These are phyloP conservation scores for Avena sativa DNA, from an alignment of 176 grass and related monocot genomes.

Conservation along the genomic window DNA sequence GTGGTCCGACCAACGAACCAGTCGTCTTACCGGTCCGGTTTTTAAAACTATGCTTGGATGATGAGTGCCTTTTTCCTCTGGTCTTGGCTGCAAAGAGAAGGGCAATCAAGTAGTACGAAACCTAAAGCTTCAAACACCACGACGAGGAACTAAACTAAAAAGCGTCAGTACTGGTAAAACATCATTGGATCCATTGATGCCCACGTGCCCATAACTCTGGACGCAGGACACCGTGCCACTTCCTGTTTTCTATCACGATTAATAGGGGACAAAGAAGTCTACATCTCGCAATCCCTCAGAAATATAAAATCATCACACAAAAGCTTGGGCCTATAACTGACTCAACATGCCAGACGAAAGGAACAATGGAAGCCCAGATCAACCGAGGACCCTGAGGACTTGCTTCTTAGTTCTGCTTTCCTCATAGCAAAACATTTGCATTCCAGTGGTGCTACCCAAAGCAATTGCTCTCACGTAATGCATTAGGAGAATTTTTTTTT, in stretches of 20 bases:
- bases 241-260: too few species aligned
- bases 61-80: not conserved
- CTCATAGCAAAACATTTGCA: not conserved
- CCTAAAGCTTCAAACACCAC: too few species aligned
- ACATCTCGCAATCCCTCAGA: too few species aligned
- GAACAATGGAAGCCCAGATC: not conserved
- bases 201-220: conserved; percentile 6
- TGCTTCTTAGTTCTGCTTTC: not conserved
- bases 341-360: not conserved
- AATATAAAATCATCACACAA: too few species aligned
- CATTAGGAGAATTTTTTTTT: not conserved
- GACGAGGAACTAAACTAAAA: not conserved
- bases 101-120: not conserved
- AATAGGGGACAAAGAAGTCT: too few species aligned
- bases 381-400: not conserved
- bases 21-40: too few species aligned
- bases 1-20: too few species aligned
- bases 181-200: conserved; percentile 35
- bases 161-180: not conserved
- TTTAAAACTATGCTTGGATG: too few species aligned
- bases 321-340: not conserved
- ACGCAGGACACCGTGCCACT: not conserved
- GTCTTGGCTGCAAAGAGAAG: not conserved
- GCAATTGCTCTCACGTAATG: not conserved
- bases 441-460: not conserved